These are phyloP conservation scores for Saprolegnia parasitica DNA, from an alignment of 352 stramenopile genomes.

Conservation along the genomic window DNA sequence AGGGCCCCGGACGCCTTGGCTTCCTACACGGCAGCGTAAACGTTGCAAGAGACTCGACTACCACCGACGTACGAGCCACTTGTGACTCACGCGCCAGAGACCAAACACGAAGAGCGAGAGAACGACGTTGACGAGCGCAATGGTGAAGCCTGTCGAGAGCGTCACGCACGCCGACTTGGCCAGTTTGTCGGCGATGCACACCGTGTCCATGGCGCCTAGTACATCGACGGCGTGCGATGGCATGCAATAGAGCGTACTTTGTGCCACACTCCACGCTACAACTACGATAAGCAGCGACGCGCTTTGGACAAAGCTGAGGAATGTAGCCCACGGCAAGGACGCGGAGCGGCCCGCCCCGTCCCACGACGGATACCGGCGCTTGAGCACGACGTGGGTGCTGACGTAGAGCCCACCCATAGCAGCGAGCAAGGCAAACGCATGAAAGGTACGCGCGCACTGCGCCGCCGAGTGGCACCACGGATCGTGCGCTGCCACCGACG, in stretches of 20 bases:
- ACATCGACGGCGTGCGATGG: neutral
- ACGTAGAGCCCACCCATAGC: conserved; percentile 52
- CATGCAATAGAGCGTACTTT: conserved; percentile 47
- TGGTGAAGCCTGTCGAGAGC: conserved; percentile 40
- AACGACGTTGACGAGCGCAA: conserved; percentile 38
- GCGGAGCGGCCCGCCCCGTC: conserved; percentile 58
- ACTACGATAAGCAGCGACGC: conserved; percentile 44
- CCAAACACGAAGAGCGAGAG: conserved; percentile 45
- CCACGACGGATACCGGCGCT: conserved; percentile 68
- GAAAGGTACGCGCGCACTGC: conserved; percentile 42
- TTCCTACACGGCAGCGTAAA: conserved; percentile 31
- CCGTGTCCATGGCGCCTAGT: conserved; percentile 34
- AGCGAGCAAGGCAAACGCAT: conserved; percentile 48
- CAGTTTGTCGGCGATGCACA: conserved; percentile 40
- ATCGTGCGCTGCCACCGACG: conserved; percentile 40
- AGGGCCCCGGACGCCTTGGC: conserved; percentile 41
- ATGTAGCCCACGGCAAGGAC: conserved; percentile 46
- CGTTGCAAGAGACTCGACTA: neutral
- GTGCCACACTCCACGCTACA: conserved; percentile 42
- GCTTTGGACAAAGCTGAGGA: conserved; percentile 50
- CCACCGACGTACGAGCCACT: conserved; percentile 41
- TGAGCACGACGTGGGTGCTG: conserved; percentile 46
- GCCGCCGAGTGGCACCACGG: conserved; percentile 63
- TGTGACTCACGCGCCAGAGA: conserved; percentile 56
- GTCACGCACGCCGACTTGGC: conserved; percentile 52